Conservation (phyloP, 2,329 filamentous ascomycete species). For the Arachnopeziza araneosa region DNA sequence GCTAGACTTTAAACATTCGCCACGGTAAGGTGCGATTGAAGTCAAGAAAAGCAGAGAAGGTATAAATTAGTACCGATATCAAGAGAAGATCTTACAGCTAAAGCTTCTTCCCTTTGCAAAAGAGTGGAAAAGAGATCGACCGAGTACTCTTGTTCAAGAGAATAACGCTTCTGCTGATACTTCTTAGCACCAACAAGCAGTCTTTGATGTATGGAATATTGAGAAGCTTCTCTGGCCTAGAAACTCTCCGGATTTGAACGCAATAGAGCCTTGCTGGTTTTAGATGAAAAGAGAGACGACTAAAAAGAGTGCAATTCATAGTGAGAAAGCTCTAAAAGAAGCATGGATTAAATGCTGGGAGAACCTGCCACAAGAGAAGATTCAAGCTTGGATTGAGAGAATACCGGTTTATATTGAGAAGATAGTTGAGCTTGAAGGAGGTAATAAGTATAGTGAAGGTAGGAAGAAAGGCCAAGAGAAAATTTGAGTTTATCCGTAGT, state of each 20-base stretch:
- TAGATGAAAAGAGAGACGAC: conserved; percentile 3
- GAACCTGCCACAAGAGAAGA: neutral
- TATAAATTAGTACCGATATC: conserved; percentile 3
- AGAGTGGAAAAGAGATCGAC: neutral
- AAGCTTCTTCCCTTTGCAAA: conserved; percentile 1
- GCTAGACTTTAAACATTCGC: too few relatives aligned
- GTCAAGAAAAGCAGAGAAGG: neutral
- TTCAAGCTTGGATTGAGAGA: neutral
- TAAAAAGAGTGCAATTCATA: neutral
- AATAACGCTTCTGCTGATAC: neutral
- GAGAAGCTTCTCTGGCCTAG: neutral
- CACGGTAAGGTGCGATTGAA: neutral
- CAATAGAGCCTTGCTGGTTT: conserved; percentile 1
- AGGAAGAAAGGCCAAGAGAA: too few relatives aligned
- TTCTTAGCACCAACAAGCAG: neutral
- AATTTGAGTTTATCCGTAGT: too few relatives aligned
- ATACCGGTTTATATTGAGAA: neutral
- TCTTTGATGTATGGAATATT: neutral
- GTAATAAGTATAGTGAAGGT: neutral
- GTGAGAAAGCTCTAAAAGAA: neutral
- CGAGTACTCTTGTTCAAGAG: too few relatives aligned
- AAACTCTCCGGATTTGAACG: too few relatives aligned
- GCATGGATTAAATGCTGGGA: neutral
- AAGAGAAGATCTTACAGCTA: neutral
- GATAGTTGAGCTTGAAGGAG: neutral